phyloP scores from a whole-genome alignment of 768 basidiomycete genomes.

The Cystofilobasidium bisporidii region DNA sequence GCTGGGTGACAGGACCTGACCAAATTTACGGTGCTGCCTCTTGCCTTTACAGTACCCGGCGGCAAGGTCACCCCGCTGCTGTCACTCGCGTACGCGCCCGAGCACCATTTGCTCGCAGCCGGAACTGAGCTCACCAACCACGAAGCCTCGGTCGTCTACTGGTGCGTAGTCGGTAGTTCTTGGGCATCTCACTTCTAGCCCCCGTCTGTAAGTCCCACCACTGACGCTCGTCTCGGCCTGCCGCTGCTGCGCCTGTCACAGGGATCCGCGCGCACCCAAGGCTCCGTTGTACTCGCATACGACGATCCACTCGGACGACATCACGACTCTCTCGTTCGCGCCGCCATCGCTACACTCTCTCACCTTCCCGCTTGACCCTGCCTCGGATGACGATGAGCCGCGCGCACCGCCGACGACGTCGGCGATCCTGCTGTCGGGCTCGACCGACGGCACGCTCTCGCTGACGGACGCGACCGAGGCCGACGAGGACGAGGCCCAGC shows the following conservation, averaged over 20 bases:
- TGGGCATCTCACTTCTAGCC: too few relatives aligned
- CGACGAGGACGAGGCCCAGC: constrained; percentile 78
- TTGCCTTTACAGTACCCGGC: constrained; percentile 11
- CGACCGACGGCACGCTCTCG: constrained; percentile 72
- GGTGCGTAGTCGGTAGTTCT: too few relatives aligned
- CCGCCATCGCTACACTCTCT: constrained; percentile 34
- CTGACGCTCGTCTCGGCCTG: background rate
- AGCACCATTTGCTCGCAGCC: constrained; percentile 65
- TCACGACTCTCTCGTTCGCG: constrained; percentile 62
- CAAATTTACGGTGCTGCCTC: background rate
- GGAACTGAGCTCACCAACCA: constrained; percentile 73
- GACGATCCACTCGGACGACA: constrained; percentile 86
- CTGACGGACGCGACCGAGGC: constrained; percentile 46
- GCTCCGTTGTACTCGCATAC: constrained; percentile 63
- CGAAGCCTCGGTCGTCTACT: constrained; percentile 74
- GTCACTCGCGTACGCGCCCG: constrained; percentile 51
- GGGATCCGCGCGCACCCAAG: constrained; percentile 75
- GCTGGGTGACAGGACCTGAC: too few relatives aligned
- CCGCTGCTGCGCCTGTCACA: too few relatives aligned
- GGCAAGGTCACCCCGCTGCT: constrained; percentile 28
- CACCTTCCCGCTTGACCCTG: constrained; percentile 27
- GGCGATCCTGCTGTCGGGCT: constrained; percentile 58
- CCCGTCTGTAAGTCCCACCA: background rate
- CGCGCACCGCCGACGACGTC: constrained; percentile 20
- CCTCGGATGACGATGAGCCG: constrained; percentile 12